phyloP scores from a whole-genome alignment of 2,329 filamentous ascomycete species.

The Diaporthe citriasiana region DNA sequence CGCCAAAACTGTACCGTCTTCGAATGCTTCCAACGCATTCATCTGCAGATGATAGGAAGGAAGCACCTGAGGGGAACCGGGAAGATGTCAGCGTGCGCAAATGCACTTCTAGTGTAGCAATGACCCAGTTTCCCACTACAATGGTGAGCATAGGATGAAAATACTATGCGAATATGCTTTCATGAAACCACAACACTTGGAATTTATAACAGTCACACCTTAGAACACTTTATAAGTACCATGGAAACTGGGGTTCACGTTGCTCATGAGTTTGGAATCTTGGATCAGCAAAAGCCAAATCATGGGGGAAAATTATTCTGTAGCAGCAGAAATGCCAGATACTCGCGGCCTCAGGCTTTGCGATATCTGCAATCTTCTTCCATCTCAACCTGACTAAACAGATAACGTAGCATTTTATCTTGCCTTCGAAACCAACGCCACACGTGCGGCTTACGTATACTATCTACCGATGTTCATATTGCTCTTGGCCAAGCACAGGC shows the following conservation, averaged over 20 bases:
- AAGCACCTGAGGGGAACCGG: neutral
- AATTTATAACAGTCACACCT: neutral
- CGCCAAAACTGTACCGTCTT: neutral
- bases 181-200: neutral
- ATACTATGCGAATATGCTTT: neutral
- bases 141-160: neutral
- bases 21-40: neutral
- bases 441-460: neutral
- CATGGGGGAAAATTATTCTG: neutral
- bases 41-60: too few relatives aligned
- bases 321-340: neutral
- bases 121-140: neutral
- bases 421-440: neutral
- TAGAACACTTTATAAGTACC: neutral
- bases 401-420: accelerated
- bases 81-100: neutral
- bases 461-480: neutral
- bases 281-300: neutral
- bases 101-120: neutral
- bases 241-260: neutral
- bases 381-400: neutral
- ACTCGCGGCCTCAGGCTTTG: neutral
- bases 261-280: neutral
- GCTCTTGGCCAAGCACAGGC: neutral
- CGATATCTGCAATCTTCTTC: neutral